A percentile compares a stretch with the other conserved stretches of the same genome.
These are phyloP conservation scores for Colletotrichum tamarilloi DNA, from an alignment of 2,329 filamentous ascomycete species.

Conservation along the genomic window DNA sequence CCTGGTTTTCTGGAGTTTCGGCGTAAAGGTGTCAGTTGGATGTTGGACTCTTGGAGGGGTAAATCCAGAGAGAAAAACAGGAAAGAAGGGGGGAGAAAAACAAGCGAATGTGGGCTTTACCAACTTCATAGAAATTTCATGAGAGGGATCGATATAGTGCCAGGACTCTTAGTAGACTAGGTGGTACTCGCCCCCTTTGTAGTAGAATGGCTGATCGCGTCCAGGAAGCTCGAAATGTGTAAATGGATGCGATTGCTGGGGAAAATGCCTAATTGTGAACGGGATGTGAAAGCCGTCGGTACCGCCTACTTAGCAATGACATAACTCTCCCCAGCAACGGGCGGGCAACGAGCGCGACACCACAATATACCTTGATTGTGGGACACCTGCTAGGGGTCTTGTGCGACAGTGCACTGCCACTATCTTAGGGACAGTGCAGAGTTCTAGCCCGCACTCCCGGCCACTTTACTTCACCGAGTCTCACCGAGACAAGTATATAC, in stretches of 20 bases:
- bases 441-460: neutral
- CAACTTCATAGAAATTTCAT: conserved; percentile 2
- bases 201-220: neutral
- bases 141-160: neutral
- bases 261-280: neutral
- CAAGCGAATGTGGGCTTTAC: conserved; percentile 20
- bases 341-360: conserved; percentile 13
- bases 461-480: neutral
- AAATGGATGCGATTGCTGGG: neutral
- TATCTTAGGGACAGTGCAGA: neutral
- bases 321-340: conserved; percentile 32
- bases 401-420: neutral
- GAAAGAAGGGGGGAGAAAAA: neutral
- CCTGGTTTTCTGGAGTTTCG: conserved; percentile 43
- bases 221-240: neutral
- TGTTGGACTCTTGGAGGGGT: neutral
- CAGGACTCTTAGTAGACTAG: neutral
- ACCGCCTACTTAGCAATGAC: conserved; percentile 27
- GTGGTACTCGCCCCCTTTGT: neutral
- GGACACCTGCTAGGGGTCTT: neutral
- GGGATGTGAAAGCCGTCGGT: conserved; percentile 1
- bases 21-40: conserved; percentile 26
- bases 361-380: neutral
- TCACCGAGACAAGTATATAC: neutral
- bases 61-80: neutral